These are phyloP conservation scores for Tuber brumale DNA, from an alignment of 495 filamentous ascomycete genomes.

Conservation along the genomic window DNA sequence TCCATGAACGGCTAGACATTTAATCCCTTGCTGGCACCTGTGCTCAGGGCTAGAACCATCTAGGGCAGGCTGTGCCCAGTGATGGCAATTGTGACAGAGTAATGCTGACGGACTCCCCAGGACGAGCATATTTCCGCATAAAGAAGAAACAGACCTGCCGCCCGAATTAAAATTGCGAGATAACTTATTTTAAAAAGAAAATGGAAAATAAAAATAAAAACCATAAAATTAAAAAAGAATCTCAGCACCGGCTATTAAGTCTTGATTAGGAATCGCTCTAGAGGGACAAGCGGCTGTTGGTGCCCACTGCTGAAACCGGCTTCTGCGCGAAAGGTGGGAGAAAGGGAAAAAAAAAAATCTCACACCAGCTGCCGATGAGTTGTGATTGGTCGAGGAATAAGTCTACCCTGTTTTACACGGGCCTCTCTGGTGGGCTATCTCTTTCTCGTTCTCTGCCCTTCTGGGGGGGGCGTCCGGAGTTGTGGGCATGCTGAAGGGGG, in stretches of 20 bases:
- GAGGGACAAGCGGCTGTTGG: slow-evolving; percentile 33
- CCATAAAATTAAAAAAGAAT: slow-evolving; percentile 17
- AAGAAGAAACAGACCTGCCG: slow-evolving; percentile 27
- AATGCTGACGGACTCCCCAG: slow-evolving; percentile 22
- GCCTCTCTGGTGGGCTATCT: neutral
- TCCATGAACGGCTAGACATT: slow-evolving; percentile 27
- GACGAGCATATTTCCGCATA: slow-evolving; percentile 14
- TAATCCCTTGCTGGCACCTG: slow-evolving; percentile 29
- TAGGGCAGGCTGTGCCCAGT: slow-evolving; percentile 34
- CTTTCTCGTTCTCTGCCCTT: neutral
- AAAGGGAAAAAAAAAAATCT: slow-evolving; percentile 11
- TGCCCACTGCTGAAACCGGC: slow-evolving; percentile 31
- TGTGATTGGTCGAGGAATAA: slow-evolving; percentile 20
- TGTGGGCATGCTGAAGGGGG: slow-evolving; percentile 11
- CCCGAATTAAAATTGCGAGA: slow-evolving; percentile 19
- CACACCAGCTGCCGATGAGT: slow-evolving; percentile 31
- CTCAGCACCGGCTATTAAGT: slow-evolving; percentile 31
- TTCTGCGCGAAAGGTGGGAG: slow-evolving; percentile 15
- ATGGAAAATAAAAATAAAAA: neutral
- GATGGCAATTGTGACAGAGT: slow-evolving; percentile 38
- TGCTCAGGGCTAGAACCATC: slow-evolving; percentile 35
- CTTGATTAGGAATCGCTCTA: slow-evolving; percentile 20
- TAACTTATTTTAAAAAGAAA: neutral
- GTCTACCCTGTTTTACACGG: slow-evolving; percentile 3
- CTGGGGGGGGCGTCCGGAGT: slow-evolving; percentile 15